A percentile compares a stretch with the other conserved stretches of the same genome.
Evolutionary conservation across 257 asterid species (phyloP).

Genomic region (Solanum appendiculatum): DNA sequence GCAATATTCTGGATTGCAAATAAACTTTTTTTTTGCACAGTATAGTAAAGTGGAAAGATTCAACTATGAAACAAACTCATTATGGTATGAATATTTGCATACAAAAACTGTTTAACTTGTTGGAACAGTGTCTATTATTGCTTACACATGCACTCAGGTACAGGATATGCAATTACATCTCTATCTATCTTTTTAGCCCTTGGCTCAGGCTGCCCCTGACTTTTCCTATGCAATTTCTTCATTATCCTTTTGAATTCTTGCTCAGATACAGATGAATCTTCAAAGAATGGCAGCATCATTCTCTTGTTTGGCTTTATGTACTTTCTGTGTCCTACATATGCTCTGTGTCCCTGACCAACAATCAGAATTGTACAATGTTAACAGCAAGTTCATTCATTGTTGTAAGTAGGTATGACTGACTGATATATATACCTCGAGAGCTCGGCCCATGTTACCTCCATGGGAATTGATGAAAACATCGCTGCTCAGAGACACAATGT

Average conservation of each 20-base stretch:
- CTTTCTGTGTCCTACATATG: conserved; percentile 53
- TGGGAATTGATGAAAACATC: conserved; percentile 55
- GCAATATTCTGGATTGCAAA: background rate
- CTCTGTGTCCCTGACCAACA: conserved; percentile 45
- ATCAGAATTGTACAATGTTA: background rate
- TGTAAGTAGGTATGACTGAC: background rate
- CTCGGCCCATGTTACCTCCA: conserved; percentile 63
- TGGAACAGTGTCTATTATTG: background rate
- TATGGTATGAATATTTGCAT: background rate
- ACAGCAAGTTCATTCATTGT: background rate
- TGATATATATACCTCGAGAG: conserved; percentile 33
- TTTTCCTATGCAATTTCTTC: conserved; percentile 39
- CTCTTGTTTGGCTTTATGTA: conserved; percentile 56
- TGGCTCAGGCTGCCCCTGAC: conserved; percentile 36
- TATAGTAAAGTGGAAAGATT: background rate
- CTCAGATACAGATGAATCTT: conserved; percentile 24
- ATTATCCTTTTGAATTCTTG: conserved; percentile 21
- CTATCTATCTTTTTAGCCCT: conserved; percentile 36
- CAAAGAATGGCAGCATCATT: conserved; percentile 43
- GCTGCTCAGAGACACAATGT: conserved; percentile 48
- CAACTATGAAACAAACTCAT: background rate
- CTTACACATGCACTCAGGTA: conserved; percentile 62
- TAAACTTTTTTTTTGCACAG: background rate
- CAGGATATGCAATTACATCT: conserved; percentile 61
- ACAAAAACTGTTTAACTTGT: background rate